Percentiles rank a stretch among this genome's conserved stretches.
phyloP scores from a whole-genome alignment of 805 yeast genomes.

The Candida krabiensis region DNA sequence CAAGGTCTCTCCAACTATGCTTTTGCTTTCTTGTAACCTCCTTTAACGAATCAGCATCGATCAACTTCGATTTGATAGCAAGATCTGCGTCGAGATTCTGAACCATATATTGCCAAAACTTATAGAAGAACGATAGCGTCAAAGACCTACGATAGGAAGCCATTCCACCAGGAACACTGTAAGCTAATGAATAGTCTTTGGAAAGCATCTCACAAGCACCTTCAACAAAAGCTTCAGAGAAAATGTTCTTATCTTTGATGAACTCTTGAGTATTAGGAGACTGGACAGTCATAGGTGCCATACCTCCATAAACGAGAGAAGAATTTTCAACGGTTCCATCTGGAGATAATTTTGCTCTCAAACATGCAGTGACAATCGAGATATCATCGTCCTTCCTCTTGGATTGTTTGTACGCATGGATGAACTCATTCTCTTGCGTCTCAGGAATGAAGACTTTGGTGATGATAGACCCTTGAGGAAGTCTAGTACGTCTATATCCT shows the following conservation, averaged over 20 bases:
- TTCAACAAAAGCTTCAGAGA: constrained; percentile 29
- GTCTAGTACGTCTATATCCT: constrained; percentile 41
- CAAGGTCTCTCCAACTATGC: constrained; percentile 39
- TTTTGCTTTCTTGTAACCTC: constrained; percentile 40
- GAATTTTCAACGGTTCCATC: constrained; percentile 30
- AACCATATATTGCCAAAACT: constrained; percentile 38
- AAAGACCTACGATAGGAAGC: constrained; percentile 45
- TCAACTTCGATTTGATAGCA: constrained; percentile 9
- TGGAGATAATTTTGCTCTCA: constrained; percentile 29
- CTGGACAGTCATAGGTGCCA: constrained; percentile 45
- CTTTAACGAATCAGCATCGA: constrained; percentile 32
- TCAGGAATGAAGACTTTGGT: constrained; percentile 42
- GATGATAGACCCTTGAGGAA: constrained; percentile 37
- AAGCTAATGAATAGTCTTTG: constrained; percentile 39
- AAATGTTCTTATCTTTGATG: constrained; percentile 26
- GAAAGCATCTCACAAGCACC: constrained; percentile 27
- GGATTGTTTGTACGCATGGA: constrained; percentile 44
- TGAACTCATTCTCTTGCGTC: constrained; percentile 35
- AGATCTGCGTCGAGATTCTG: constrained; percentile 9
- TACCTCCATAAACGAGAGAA: constrained; percentile 45
- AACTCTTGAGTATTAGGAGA: constrained; percentile 35
- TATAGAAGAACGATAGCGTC: constrained; percentile 45
- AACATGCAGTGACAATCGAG: constrained; percentile 46
- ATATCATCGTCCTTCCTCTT: constrained; percentile 52
- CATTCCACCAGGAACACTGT: constrained; percentile 51